Evolutionary conservation across 2,329 filamentous ascomycete species (phyloP).

Genomic region (Helotiales sp.): DNA sequence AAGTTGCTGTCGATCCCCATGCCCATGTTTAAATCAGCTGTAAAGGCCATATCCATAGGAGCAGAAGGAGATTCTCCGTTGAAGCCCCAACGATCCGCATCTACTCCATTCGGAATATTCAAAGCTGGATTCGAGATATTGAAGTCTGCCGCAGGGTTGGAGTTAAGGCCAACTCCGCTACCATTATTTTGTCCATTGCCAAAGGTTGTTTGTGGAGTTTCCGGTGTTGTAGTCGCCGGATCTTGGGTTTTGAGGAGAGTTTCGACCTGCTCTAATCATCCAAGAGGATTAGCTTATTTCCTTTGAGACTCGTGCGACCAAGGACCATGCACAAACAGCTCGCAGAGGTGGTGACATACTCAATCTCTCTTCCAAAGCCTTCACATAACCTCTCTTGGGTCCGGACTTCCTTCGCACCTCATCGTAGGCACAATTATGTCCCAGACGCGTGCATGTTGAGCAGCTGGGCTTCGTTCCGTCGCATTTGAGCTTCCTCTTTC

Average conservation of each 20-base stretch:
- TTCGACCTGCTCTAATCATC: constrained; percentile 78
- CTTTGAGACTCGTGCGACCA: background rate
- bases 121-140: constrained; percentile 44
- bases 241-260: constrained; percentile 83
- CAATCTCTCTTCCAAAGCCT: constrained; percentile 78
- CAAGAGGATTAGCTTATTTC: constrained; percentile 14
- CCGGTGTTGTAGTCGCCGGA: constrained; percentile 32
- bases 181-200: constrained; percentile 14
- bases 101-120: constrained; percentile 48
- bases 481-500: constrained; percentile 82
- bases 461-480: constrained; percentile 67
- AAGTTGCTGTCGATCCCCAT: constrained; percentile 57
- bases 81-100: constrained; percentile 57
- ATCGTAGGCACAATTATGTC: constrained; percentile 68
- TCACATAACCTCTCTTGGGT: constrained; percentile 71
- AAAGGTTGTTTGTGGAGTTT: constrained; percentile 23
- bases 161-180: constrained; percentile 23
- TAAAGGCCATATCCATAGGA: constrained; percentile 57
- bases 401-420: constrained; percentile 71
- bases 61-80: constrained; percentile 48
- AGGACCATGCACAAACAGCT: background rate
- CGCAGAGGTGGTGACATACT: constrained; percentile 66
- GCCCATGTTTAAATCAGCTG: constrained; percentile 43
- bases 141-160: constrained; percentile 40
- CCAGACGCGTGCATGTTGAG: constrained; percentile 63